Base-by-base conservation (phyloP, 2,329 filamentous ascomycete genomes). In the Aspergillus ruber region DNA sequence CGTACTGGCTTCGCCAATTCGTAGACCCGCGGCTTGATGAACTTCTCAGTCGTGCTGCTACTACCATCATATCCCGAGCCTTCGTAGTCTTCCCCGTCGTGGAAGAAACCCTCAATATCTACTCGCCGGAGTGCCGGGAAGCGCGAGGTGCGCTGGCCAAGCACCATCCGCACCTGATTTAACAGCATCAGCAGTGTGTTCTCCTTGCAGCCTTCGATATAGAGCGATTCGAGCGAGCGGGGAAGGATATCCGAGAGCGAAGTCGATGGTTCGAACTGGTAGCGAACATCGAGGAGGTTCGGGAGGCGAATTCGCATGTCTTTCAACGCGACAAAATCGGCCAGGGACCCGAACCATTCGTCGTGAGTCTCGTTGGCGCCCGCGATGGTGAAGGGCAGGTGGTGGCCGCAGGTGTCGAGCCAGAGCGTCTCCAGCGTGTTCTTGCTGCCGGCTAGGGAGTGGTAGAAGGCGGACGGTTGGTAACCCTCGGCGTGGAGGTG, bases 261-360 rank as follows among this genome's bases (percentile, higher is more conserved):
- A 0, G 42, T 53, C 1, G 52, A 51, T 2, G 62, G 61, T 13
- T 63, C 59, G 9, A 32, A 43, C 38, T 56, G 56, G 40, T 62
- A 63, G 27, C 56, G 58, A 9, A 64, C 50, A 29, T 65, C 60
- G 3, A 65, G 50, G 6, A 65, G 56, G 43, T 65, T 65, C n/a
- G 57, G 50, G 3, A 65, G 51, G 9, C 62, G 60, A 27, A 64
- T 59, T n/a, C 62, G 61, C 5, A 65, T 17, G 15, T 65, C 57
- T 23, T 54, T 54, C 32, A 65, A 50, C 6, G 48, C 56, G 8
- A 50, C 53, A 40, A 64, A 65, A 10, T 62, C 61, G 13, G 48
- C 50, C 17, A 65, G 46, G 0, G 60, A 53, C 1, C 62, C 61
- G 18, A 64, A 61, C 59, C 60, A 64, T 44, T 63, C 59, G 23